Conservation (phyloP, 305 asterid species). For the Euphrasia arctica region DNA sequence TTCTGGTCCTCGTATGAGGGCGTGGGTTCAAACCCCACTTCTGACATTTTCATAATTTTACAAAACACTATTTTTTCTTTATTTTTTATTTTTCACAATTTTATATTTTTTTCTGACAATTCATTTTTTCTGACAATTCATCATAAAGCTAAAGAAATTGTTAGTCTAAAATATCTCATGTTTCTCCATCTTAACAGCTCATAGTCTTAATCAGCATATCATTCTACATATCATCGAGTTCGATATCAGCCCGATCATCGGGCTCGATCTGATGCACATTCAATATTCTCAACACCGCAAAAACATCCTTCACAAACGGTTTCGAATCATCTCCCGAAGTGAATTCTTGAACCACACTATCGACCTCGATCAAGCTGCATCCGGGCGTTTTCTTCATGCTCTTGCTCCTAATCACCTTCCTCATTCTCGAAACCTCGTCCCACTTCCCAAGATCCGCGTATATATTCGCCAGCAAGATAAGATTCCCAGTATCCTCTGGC, state of each 20-base stretch:
- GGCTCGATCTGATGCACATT: constrained; percentile 44
- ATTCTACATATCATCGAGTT: constrained; percentile 13
- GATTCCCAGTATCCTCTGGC: constrained; percentile 73
- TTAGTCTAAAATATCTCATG: too few relatives aligned
- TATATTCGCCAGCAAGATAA: constrained; percentile 63
- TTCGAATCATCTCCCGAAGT: constrained; percentile 61
- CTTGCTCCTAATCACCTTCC: constrained; percentile 62
- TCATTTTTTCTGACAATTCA: too few relatives aligned
- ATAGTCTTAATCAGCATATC: background rate
- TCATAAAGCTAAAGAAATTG: too few relatives aligned
- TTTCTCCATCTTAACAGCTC: too few relatives aligned
- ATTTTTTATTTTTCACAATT: too few relatives aligned
- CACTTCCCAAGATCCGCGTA: constrained; percentile 77
- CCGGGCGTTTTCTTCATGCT: constrained; percentile 74
- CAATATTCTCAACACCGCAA: constrained; percentile 37
- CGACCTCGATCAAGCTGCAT: constrained; percentile 67
- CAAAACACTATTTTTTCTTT: too few relatives aligned
- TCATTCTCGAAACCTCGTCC: constrained; percentile 71
- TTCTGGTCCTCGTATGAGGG: constrained; percentile 10
- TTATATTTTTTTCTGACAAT: too few relatives aligned
- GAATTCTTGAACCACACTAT: constrained; percentile 62
- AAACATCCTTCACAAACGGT: constrained; percentile 44
- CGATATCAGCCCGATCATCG: constrained; percentile 29
- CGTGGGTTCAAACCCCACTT: too few relatives aligned
- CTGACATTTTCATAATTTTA: too few relatives aligned